Evolutionary conservation across 805 yeast species (phyloP), one percentile per base, ranked within the genome.

Genomic region (Lachancea meyersii): DNA sequence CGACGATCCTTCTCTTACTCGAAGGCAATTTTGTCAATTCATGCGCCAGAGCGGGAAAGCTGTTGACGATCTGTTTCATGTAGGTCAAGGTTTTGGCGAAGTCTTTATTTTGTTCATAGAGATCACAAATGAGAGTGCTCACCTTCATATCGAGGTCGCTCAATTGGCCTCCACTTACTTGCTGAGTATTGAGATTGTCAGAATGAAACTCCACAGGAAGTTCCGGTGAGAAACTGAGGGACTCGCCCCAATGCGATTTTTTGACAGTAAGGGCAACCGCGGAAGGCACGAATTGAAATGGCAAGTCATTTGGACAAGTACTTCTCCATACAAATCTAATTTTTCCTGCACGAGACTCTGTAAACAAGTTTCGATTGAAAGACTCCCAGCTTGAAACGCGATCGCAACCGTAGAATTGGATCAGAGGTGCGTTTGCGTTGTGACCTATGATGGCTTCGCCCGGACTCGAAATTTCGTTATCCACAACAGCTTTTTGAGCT

Each of bases 241-340:
- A 1, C 64, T 64, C 30, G 70, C 32, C 39, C 44, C 46, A 38
- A 60, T 31, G 70, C 60, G 24, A 63, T 58, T 22, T 54, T 46
- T 21, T 61, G 43, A 38, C 42, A 27, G 51, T 60, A 36, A 46
- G 47, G 35, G 14, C 53, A 39, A 57, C 31, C 4, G 46, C 55
- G 40, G 51, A 50, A 3, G 74, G 60, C 1, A 75, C 58, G 7
- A 75, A 47, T 42, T 72, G 70, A 9, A 66, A 32, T 10, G 71
- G 79, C 5, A 76, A 47, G 5, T 57, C 55, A 2, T 57, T 40
- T 10, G 75, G 48, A 32, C 61, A 58, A n/a, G 77, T 69, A 52
- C 87, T 81, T 51, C 96, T 73, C 82, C 94, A 77, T 2, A 81
- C 75, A 58, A 86, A 83, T 38, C 84, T 71, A 21, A 88, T 57